Evolutionary conservation across 495 filamentous ascomycete genomes (phyloP), one percentile per base, ranked within the genome.

Genomic region (Aspergillus asperescens): DNA sequence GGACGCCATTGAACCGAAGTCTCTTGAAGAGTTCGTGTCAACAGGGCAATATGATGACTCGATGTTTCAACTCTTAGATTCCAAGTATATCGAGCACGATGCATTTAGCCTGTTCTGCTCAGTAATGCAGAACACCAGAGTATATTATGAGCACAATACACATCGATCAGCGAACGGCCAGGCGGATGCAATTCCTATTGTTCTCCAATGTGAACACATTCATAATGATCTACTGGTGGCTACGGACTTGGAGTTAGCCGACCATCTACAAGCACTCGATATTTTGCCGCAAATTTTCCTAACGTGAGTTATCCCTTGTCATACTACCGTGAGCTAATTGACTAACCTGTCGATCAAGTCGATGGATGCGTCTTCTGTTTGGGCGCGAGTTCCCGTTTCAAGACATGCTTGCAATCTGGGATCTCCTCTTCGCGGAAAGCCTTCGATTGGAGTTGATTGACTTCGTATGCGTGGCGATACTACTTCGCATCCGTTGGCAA

Each of bases 281-380:
- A 83, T 99, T 54, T 67, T 97, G n/a, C 94, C 93, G 3, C 93
- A 99, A 56, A 87, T 99, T 39, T 99, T 97, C 64, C 69, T 98
- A 27, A 95, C 96, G 86, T 92, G 67, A 71, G 51, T 63, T 13
- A 50, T 32, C 15, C n/a, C 35, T 43, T 51, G 7, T 34, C 15
- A 1, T 43, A 51, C 7, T 15, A 24, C 52, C 12, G 18, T 24
- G 23, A 42, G 24, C 7, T 5, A 6, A 9, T n/a, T 40, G 15
- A 32, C 46, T 56, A 28, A 53, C n/a, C 32, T 4, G 13, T 12
- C 16, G 29, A 18, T 12, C 16, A 52, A 94, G 89, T 57, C 89
- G 93, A 41, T 99, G 93, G 93, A 87, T 97, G 49, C 81, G 93
- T 19, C 82, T 99, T 1, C 68, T 99, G 0, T 99, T 96, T 62